phyloP scores from a whole-genome alignment of 495 filamentous ascomycete genomes.

The Diplogelasinospora grovesii region DNA sequence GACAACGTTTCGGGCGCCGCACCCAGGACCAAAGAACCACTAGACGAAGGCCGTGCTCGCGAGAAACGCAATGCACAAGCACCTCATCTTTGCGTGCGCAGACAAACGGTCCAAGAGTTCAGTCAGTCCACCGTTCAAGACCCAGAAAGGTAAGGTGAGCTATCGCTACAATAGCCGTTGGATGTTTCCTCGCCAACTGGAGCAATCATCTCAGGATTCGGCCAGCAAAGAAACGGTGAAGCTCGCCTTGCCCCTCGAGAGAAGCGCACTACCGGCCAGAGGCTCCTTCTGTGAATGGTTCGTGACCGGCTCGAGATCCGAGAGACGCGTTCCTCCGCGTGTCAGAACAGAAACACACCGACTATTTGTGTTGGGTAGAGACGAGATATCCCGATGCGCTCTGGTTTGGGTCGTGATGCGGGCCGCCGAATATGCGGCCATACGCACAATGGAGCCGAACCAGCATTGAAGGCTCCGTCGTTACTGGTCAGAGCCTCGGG shows the following conservation, averaged over 20 bases:
- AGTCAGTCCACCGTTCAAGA: no score
- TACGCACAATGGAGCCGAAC: slow-evolving; percentile 21
- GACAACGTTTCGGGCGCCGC: no score
- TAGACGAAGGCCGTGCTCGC: no score
- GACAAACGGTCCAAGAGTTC: no score
- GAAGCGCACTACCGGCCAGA: not conserved
- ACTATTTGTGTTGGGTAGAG: slow-evolving; percentile 25
- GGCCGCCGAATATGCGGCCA: slow-evolving; percentile 35
- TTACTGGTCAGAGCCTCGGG: slow-evolving; percentile 22
- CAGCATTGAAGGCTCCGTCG: slow-evolving; percentile 6
- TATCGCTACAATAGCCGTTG: not conserved
- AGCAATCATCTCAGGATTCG: not conserved
- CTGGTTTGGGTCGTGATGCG: slow-evolving; percentile 26
- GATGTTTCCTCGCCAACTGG: not conserved
- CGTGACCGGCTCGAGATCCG: slow-evolving; percentile 12
- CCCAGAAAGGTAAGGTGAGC: not conserved
- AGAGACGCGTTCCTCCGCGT: slow-evolving; percentile 27
- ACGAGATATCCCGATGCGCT: slow-evolving; percentile 13
- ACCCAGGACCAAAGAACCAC: no score
- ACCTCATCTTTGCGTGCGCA: no score
- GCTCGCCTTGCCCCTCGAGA: not conserved
- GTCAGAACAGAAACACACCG: slow-evolving; percentile 27
- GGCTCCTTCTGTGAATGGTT: not conserved
- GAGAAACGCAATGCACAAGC: no score
- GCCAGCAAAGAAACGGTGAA: not conserved